Percentiles rank a stretch among this genome's conserved stretches.
Evolutionary conservation across 306 rosid species (phyloP).

Genomic region (Rosa rugosa): DNA sequence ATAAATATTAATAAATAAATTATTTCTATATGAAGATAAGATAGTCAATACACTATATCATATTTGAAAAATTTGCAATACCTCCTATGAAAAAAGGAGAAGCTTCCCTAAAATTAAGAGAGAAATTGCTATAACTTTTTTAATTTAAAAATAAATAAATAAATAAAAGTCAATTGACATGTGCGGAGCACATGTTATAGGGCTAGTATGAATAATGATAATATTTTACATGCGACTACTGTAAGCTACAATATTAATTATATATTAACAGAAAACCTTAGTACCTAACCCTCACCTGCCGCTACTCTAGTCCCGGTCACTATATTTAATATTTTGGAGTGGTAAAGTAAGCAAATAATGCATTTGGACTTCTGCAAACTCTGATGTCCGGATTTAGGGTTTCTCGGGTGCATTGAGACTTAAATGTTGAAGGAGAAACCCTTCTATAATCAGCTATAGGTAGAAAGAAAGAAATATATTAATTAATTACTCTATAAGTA

Average conservation of each 20-base stretch:
- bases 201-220: background rate
- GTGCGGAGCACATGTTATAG: too few species aligned
- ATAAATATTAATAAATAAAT: too few species aligned
- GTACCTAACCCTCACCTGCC: background rate
- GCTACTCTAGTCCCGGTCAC: background rate
- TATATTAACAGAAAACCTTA: background rate
- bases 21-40: too few species aligned
- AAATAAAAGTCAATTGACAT: too few species aligned
- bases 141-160: too few species aligned
- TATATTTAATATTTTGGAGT: background rate
- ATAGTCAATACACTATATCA: too few species aligned
- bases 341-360: background rate
- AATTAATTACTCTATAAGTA: background rate
- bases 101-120: too few species aligned
- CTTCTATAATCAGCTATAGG: background rate
- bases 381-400: background rate
- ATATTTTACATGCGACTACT: background rate
- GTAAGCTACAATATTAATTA: background rate
- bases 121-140: too few species aligned
- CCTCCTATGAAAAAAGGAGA: too few species aligned
- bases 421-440: background rate
- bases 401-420: background rate
- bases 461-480: background rate
- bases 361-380: background rate
- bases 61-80: too few species aligned